Base-by-base conservation (phyloP, 768 basidiomycete genomes). In the Tubosaeta sp. region DNA sequence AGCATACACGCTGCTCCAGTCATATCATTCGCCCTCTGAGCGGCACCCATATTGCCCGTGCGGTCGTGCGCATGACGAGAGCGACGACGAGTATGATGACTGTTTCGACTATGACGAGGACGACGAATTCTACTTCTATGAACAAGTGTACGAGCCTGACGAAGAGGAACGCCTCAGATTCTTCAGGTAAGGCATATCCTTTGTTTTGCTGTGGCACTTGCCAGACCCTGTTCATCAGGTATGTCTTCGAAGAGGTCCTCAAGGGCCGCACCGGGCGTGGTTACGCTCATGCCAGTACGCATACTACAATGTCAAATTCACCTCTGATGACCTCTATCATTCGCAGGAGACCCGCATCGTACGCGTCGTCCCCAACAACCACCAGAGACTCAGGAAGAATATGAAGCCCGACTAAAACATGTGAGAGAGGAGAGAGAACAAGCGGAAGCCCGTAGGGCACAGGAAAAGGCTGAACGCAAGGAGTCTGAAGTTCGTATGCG, bases 1-100 rank as follows among this genome's bases (percentile, higher is more conserved):
- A 52, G 87, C 88, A 5, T 91, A 88, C 69, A 75, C 77, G 43
- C 63, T 78, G 29, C 73, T 90, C 26, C 65, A 80, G 50, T 79
- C 78, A 54, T 77, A 86, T 59, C 77, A 82, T 53, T 60, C 65
- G 10, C 59, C 64, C 48, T 52, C 65, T 49, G 70, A 63, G 22
- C 50, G 62, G 19, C 60, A 59, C 46, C 46, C 53, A 4, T 48
- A 51, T 43, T 58, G 42, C 26, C 43, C 58, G 16, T 61, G 52
- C 27, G 59, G 57, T 29, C 22, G 22, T 45, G 14, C 13, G 46
- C 70, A 74, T 43, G 70, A 22, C 22, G 22, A 71, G 22, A 69
- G 72, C 11, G 74, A 76, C 22, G 71, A 74, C n/a, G 68, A 76
- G 43, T 61, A 68, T n/a, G 65, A 68, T 4, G 59, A 65, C 11